Conservation (phyloP, 1,284 basidiomycete genomes). For the Moesziomyces parantarcticus region DNA sequence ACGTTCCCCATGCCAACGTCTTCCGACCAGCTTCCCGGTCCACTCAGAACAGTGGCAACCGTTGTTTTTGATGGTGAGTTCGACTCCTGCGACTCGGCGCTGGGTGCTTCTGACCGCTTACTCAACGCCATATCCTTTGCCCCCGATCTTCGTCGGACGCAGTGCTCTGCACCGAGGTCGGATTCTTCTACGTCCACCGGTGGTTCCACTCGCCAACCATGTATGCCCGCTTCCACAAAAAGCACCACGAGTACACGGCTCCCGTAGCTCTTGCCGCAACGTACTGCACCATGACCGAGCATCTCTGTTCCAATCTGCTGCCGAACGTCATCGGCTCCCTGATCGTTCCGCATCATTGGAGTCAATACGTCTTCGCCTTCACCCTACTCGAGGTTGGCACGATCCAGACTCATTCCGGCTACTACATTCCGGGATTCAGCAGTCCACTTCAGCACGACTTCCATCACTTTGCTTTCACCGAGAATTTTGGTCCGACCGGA, state of each 20-base stretch:
- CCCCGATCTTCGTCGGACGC: too few relatives aligned
- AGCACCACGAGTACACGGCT: conserved; percentile 10
- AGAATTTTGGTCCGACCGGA: conserved; percentile 7
- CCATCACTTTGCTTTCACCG: conserved; percentile 6
- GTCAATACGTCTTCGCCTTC: conserved; percentile 6
- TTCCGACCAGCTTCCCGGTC: too few relatives aligned
- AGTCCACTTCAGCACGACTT: conserved; percentile 7
- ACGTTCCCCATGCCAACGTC: too few relatives aligned
- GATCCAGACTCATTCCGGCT: neutral
- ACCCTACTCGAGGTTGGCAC: neutral
- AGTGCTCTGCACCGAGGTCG: conserved; percentile 1
- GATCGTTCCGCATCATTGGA: conserved; percentile 1
- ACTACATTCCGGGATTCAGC: conserved; percentile 4
- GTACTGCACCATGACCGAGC: conserved; percentile 2
- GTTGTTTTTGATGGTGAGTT: too few relatives aligned
- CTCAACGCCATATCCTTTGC: too few relatives aligned
- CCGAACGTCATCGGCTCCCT: conserved; percentile 5
- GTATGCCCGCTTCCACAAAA: conserved; percentile 6
- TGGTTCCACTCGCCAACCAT: conserved; percentile 1
- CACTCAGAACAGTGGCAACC: too few relatives aligned
- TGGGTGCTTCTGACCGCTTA: too few relatives aligned
- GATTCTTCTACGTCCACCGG: conserved; percentile 5
- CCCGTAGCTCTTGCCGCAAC: conserved; percentile 4
- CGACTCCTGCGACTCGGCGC: too few relatives aligned
- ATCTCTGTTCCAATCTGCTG: conserved; percentile 1